Percentiles rank a stretch among this genome's conserved stretches.
Conservation (phyloP, 1,284 basidiomycete genomes). For the Jaminaea rosea region DNA sequence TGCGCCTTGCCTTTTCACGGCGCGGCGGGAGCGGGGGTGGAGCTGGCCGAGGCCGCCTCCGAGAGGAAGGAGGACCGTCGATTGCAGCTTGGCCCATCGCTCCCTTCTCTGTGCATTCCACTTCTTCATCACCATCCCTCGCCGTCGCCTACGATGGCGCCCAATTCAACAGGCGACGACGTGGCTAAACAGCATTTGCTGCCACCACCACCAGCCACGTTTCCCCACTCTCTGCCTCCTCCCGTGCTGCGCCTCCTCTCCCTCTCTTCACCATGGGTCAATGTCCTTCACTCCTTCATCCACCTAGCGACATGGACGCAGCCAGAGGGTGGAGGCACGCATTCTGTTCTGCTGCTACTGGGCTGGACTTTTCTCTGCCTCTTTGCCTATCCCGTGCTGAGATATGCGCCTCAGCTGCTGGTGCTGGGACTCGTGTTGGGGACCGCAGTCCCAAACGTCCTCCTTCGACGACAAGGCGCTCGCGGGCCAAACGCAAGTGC, state of each 20-base stretch:
- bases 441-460: constrained; percentile 23
- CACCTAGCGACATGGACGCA: constrained; percentile 40
- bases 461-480: constrained; percentile 6
- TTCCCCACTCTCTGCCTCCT: constrained; percentile 1
- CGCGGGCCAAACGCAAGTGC: neutral
- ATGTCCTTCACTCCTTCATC: constrained; percentile 23
- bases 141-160: too few relatives aligned
- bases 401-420: constrained; percentile 38
- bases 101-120: too few relatives aligned
- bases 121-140: too few relatives aligned
- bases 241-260: neutral
- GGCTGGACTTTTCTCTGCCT: constrained; percentile 32
- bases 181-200: too few relatives aligned
- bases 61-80: too few relatives aligned
- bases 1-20: too few relatives aligned
- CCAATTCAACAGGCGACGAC: too few relatives aligned
- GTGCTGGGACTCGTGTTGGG: constrained; percentile 26
- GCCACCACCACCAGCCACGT: constrained; percentile 2
- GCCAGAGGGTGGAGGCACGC: constrained; percentile 18
- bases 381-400: constrained; percentile 39
- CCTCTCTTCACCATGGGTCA: constrained; percentile 17
- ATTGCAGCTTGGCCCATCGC: too few relatives aligned
- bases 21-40: too few relatives aligned
- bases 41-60: too few relatives aligned
- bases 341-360: constrained; percentile 36